Evolutionary conservation across 2,329 filamentous ascomycete genomes (phyloP).

Genomic region (Bipolaris zeicola): DNA sequence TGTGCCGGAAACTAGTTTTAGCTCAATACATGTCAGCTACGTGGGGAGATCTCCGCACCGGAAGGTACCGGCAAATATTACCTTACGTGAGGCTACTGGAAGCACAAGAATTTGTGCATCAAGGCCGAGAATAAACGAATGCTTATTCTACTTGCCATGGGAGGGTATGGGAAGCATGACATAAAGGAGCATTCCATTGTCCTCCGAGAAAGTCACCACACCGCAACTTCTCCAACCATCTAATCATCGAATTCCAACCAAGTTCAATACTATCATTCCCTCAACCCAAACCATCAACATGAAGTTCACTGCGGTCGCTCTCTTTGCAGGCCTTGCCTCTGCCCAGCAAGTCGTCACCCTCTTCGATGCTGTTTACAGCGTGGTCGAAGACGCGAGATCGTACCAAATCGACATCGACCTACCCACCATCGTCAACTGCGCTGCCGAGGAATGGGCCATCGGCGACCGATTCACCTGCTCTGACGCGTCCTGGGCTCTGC

Average conservation of each 20-base stretch:
- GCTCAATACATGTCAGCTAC: not conserved
- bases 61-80: not conserved
- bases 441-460: too few species aligned
- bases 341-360: not conserved
- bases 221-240: not conserved
- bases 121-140: not conserved
- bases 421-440: too few species aligned
- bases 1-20: not conserved
- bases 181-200: not conserved
- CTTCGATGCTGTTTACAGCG: not conserved
- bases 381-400: too few species aligned
- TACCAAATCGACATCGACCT: too few species aligned
- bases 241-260: not conserved
- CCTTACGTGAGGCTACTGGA: not conserved
- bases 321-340: constrained; percentile 5
- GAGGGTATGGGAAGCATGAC: not conserved
- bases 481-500: too few species aligned
- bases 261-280: not conserved
- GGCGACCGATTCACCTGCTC: too few species aligned
- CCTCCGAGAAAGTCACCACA: not conserved
- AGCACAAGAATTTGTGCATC: not conserved
- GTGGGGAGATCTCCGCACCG: not conserved
- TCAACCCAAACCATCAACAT: not conserved
- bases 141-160: not conserved
- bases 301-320: not conserved